Conservation (phyloP, 1,284 basidiomycete genomes). For the Sparassis latifolia region DNA sequence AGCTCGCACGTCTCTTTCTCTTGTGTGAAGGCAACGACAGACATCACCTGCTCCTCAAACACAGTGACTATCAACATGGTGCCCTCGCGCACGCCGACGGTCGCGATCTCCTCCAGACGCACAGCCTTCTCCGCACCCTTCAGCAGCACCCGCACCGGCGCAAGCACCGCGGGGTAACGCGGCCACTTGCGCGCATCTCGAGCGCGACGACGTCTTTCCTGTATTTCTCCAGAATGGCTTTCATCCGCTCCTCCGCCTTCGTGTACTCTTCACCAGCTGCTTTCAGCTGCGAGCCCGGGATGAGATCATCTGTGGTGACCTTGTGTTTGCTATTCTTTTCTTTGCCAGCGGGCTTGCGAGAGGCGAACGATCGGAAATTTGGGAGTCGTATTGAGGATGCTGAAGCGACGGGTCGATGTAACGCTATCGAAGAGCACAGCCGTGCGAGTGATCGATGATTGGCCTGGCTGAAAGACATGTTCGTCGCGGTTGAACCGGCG, state of each 20-base stretch:
- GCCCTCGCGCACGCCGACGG: conserved; percentile 73
- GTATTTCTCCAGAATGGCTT: conserved; percentile 56
- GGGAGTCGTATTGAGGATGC: too few relatives aligned
- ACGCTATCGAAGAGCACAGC: too few relatives aligned
- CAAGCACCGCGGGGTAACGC: conserved; percentile 62
- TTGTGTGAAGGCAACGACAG: conserved; percentile 17
- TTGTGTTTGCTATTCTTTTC: conserved; percentile 2
- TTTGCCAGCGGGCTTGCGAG: not conserved
- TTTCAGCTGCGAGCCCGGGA: conserved; percentile 29
- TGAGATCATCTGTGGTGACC: conserved; percentile 19
- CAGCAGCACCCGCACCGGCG: conserved; percentile 58
- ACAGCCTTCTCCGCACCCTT: conserved; percentile 26
- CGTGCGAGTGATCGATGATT: too few relatives aligned
- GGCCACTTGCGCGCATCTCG: conserved; percentile 67
- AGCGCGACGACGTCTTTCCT: conserved; percentile 60
- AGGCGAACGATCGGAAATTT: not conserved
- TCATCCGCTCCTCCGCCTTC: conserved; percentile 60
- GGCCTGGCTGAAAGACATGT: too few relatives aligned
- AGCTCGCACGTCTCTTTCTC: conserved; percentile 1
- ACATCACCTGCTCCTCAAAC: conserved; percentile 62
- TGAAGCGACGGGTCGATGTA: too few relatives aligned
- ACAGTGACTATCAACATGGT: conserved; percentile 63
- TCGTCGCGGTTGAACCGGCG: too few relatives aligned
- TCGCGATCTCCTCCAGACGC: conserved; percentile 63
- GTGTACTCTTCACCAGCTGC: conserved; percentile 42